Evolutionary conservation across 305 asterid genomes (phyloP).

Genomic region (Fraxinus ornus): DNA sequence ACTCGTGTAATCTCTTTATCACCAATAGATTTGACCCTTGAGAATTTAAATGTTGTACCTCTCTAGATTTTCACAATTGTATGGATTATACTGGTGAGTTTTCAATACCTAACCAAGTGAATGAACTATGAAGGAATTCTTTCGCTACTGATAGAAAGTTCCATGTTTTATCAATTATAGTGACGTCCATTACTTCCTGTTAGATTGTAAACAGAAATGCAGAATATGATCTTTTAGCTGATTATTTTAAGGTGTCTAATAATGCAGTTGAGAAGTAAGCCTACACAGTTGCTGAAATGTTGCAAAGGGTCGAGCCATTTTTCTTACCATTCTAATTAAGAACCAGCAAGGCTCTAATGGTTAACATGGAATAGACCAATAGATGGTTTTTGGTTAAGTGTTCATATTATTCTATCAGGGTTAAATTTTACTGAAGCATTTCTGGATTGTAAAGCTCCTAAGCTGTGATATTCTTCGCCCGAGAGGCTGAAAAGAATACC

Average conservation of each 20-base stretch:
- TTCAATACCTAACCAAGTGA: background rate
- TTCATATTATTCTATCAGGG: background rate
- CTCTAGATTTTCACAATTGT: background rate
- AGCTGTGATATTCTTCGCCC: background rate
- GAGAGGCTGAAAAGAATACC: background rate
- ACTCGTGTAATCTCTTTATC: background rate
- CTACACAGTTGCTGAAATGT: background rate
- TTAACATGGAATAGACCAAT: background rate
- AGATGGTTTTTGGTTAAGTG: background rate
- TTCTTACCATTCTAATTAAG: background rate
- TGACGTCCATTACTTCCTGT: background rate
- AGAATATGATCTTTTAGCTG: background rate
- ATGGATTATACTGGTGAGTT: background rate
- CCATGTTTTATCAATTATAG: background rate
- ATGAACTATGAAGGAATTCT: background rate
- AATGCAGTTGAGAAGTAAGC: background rate
- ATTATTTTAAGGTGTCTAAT: background rate
- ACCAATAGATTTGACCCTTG: background rate
- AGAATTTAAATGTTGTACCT: background rate
- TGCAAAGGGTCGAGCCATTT: background rate
- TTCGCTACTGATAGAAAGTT: background rate
- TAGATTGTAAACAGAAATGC: background rate
- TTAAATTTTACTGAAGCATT: background rate
- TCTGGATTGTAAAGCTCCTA: background rate
- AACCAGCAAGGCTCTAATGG: background rate